phyloP scores from a whole-genome alignment of 371 early-diverging fungal genomes.

The Dentiscutata heterogama region DNA sequence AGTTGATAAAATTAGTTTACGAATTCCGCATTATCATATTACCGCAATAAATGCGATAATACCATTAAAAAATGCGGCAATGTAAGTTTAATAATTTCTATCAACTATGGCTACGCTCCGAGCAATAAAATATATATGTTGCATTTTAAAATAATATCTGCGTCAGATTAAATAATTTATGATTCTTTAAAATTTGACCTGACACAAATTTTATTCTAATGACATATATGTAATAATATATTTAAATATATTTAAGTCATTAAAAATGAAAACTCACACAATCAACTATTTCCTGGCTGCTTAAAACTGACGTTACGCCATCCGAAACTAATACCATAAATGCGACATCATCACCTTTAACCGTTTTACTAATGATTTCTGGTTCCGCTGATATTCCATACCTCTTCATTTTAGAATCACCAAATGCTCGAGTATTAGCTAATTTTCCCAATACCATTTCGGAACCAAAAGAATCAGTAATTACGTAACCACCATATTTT shows the following conservation, averaged over 20 bases:
- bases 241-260: neutral
- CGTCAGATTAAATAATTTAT: too few species aligned
- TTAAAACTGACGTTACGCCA: conserved; percentile 79
- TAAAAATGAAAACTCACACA: conserved; percentile 58
- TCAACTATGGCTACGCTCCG: too few species aligned
- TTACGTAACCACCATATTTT: conserved; percentile 71
- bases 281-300: conserved; percentile 83
- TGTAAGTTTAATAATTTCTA: too few species aligned
- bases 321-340: conserved; percentile 76
- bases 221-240: too few species aligned
- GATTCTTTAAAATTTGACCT: too few species aligned
- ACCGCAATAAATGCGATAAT: too few species aligned
- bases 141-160: too few species aligned
- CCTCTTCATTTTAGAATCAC: conserved; percentile 75
- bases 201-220: too few species aligned
- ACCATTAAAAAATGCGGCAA: too few species aligned
- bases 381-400: conserved; percentile 84
- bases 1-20: too few species aligned
- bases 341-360: conserved; percentile 62
- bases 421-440: conserved; percentile 80
- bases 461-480: conserved; percentile 82
- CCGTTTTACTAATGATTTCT: conserved; percentile 63
- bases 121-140: too few species aligned
- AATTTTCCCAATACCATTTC: conserved; percentile 74
- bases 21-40: too few species aligned